Evolutionary conservation across 2,329 filamentous ascomycete genomes (phyloP).

Genomic region (Periconia digitata): DNA sequence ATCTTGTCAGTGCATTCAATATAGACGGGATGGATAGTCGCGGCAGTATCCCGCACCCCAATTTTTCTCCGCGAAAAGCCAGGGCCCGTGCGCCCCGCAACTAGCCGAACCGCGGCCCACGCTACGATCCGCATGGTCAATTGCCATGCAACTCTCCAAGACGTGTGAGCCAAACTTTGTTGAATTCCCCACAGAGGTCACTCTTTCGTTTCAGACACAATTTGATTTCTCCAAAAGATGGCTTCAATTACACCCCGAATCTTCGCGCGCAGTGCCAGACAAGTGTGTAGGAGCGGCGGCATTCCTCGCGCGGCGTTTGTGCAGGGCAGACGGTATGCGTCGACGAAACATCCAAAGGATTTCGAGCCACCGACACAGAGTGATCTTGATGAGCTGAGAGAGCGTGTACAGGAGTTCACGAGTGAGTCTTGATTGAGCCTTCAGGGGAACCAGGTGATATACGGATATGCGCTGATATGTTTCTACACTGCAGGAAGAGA

Average conservation of each 20-base stretch:
- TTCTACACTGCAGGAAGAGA: constrained; percentile 73
- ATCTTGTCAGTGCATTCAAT: no score
- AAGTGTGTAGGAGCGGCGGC: constrained; percentile 24
- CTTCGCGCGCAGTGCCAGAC: constrained; percentile 41
- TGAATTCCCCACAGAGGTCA: constrained; percentile 4
- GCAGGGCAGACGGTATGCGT: constrained; percentile 50
- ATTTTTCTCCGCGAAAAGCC: constrained; percentile 2
- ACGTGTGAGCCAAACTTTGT: not conserved
- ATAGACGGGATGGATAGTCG: not conserved
- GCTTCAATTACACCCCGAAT: constrained; percentile 35
- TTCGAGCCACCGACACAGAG: constrained; percentile 69
- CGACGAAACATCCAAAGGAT: constrained; percentile 68
- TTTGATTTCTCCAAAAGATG: constrained; percentile 20
- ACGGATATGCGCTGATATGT: no score
- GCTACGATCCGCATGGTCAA: not conserved
- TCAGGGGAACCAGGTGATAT: no score
- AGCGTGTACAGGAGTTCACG: constrained; percentile 85
- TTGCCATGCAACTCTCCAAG: not conserved
- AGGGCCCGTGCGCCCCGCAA: constrained; percentile 16
- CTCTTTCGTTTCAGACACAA: not conserved
- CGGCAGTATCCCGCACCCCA: constrained; percentile 3
- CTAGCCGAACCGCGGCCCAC: constrained; percentile 19
- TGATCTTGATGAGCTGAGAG: constrained; percentile 78
- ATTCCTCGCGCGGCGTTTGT: constrained; percentile 13
- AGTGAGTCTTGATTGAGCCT: constrained; percentile 47